Evolutionary conservation across 108 stramenopile genomes (phyloP), one percentile per base, ranked within the genome.

Genomic region (Pinguiococcus pyrenoidosus): DNA sequence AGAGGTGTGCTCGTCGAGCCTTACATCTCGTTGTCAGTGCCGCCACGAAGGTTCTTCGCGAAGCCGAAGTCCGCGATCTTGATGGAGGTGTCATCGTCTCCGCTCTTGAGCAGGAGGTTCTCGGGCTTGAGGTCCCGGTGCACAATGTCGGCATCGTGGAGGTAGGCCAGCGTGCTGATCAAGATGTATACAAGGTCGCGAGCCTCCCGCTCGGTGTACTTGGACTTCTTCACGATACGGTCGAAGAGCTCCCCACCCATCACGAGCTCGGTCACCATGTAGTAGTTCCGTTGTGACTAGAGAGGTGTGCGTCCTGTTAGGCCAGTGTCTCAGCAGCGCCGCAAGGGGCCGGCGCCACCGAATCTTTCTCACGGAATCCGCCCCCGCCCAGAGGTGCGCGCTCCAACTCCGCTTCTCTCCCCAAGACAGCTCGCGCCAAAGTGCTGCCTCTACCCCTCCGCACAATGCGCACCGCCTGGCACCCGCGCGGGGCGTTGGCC

Each of bases 41-140:
- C 17, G 18, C 18, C 2, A 18, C 18, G 39, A 20, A 40, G 39
- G 39, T 54, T 84, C 62, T 90, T 83, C 14, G 92, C 90, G 53
- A 94, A 89, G 21, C 96, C 96, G 71, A 97, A 97, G 67, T 97
- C 96, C 5, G 89, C 89, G 57, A 97, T 77, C 69, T 97, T 97
- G 42, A 97, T 79, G 0, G 64, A 41, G 10, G 81, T 78, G 54
- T 96, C 90, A 44, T 92, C 84, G 22, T 69, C 46, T 37, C 59
- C 69, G 47, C 68, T 73, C 48, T 69, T 49, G 36, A 92, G 71
- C 47, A 95, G 63, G 13, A 95, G 68, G 69, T 95, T 95, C 71
- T 92, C 91, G 9, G 89, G 89, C 70, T 77, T 85, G 18, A 64
- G 34, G 48, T 92, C 88, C 0, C 87, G 72, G 62, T 89, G 59